Evolutionary conservation across 2,329 filamentous ascomycete genomes (phyloP).

Genomic region (Didymella segeticola): DNA sequence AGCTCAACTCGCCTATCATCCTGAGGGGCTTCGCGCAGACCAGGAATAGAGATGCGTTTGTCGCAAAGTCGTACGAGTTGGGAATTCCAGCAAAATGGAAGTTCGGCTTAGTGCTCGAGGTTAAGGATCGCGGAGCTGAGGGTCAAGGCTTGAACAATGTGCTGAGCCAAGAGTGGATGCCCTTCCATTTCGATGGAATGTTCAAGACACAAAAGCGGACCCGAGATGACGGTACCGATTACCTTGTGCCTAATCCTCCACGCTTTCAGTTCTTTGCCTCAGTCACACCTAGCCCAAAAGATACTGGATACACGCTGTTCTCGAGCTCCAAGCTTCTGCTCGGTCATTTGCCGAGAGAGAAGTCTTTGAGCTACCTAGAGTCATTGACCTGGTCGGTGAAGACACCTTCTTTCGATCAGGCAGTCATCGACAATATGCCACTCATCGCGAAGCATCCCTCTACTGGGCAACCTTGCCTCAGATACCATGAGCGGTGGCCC

Average conservation of each 20-base stretch:
- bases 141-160: constrained; percentile 60
- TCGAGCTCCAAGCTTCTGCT: constrained; percentile 60
- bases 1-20: constrained; percentile 61
- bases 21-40: constrained; percentile 60
- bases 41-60: constrained; percentile 55
- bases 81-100: constrained; percentile 61
- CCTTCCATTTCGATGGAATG: constrained; percentile 64
- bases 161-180: constrained; percentile 59
- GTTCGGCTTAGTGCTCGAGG: constrained; percentile 66
- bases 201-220: constrained; percentile 60
- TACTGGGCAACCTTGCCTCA: constrained; percentile 57
- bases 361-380: constrained; percentile 47
- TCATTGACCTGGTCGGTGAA: constrained; percentile 57
- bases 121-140: constrained; percentile 63
- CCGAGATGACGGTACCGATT: constrained; percentile 33
- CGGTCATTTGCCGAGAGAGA: constrained; percentile 51
- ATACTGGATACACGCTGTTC: constrained; percentile 63
- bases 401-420: constrained; percentile 57
- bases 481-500: constrained; percentile 64
- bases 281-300: constrained; percentile 55
- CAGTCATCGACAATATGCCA: constrained; percentile 53
- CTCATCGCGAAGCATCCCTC: constrained; percentile 56
- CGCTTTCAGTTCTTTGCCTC: constrained; percentile 62
- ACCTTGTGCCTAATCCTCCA: constrained; percentile 23
- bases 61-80: constrained; percentile 57